phyloP scores from a whole-genome alignment of 2,329 filamentous ascomycete genomes.

The Nemania sp. region DNA sequence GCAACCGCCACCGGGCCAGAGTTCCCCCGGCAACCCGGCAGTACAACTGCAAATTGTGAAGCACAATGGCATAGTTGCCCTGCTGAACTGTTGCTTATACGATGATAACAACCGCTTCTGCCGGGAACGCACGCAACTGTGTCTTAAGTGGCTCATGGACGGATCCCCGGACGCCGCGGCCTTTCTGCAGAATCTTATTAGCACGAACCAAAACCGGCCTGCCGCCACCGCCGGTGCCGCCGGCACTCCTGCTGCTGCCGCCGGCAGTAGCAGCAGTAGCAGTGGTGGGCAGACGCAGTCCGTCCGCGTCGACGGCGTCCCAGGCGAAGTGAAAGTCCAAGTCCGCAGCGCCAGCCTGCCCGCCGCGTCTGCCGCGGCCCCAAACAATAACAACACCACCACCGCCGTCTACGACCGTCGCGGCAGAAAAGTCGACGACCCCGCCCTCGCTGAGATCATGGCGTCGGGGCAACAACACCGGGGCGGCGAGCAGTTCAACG shows the following conservation, averaged over 20 bases:
- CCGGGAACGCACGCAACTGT: constrained; percentile 86
- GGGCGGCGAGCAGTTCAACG: constrained; percentile 13
- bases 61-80: constrained; percentile 81
- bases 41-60: constrained; percentile 88
- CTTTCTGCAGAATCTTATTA: constrained; percentile 67
- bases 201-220: constrained; percentile 33
- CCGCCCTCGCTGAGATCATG: not conserved
- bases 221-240: too few relatives aligned
- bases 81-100: constrained; percentile 87
- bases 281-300: constrained; percentile 45
- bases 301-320: constrained; percentile 58
- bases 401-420: too few relatives aligned
- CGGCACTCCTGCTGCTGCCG: too few relatives aligned
- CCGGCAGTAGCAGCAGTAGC: too few relatives aligned
- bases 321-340: constrained; percentile 60
- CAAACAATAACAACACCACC: constrained; percentile 22
- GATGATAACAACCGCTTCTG: constrained; percentile 95
- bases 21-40: constrained; percentile 65
- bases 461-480: not conserved
- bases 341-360: constrained; percentile 46
- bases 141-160: constrained; percentile 80
- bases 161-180: constrained; percentile 73
- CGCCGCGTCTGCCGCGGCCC: constrained; percentile 11
- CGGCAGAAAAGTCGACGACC: too few relatives aligned
- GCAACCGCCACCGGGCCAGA: constrained; percentile 72